Evolutionary conservation across 164 flowering plant genomes (phyloP), one percentile per base, ranked within the genome.

Genomic region (Sextonia rubra): DNA sequence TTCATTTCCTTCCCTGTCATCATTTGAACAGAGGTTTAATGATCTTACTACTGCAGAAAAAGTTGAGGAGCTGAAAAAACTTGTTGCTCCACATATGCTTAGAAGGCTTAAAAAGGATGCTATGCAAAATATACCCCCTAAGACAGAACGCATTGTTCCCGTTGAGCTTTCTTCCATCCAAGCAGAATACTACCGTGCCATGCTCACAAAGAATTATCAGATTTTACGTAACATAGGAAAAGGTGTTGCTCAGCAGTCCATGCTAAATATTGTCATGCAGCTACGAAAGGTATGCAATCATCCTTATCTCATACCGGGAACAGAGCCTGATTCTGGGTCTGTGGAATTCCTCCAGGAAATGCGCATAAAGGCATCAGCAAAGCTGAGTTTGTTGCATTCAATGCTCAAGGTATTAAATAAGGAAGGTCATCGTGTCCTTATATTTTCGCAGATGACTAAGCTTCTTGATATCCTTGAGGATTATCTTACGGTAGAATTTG

Each of bases 11-110:
- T 96, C 98, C 68, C 81, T 96, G 24, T 78, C 94, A 67, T 82
- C 86, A 62, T 96, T 96, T 77, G 99, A 96, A 79, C 95, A 93
- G 81, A 93, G 83, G 69, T 96, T 96, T 76, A 90, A 87, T 85
- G 97, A 92, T 78, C 97, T 96, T 66, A 85, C 99, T 49, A 88
- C 94, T 70, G 88, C 99, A 8, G 97, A 94, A 74, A 96, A 90
- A 77, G 99, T 92, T 70, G 98, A 94, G 47, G 99, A 96, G 77
- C 81, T 96, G 80, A 96, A 93, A 82, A 96, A 93, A 82, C 97
- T 96, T 76, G 99, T 96, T 82, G 87, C 98, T 60, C 99, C 99
- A 2, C 98, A 93, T 79, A 96, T 96, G 99, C 97, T 96, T 76
- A 87, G 99, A 49, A 93, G 99, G 80, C 95, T 96, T 75, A 96